phyloP scores from a whole-genome alignment of 768 basidiomycete species.

The Termitomyces sp. region DNA sequence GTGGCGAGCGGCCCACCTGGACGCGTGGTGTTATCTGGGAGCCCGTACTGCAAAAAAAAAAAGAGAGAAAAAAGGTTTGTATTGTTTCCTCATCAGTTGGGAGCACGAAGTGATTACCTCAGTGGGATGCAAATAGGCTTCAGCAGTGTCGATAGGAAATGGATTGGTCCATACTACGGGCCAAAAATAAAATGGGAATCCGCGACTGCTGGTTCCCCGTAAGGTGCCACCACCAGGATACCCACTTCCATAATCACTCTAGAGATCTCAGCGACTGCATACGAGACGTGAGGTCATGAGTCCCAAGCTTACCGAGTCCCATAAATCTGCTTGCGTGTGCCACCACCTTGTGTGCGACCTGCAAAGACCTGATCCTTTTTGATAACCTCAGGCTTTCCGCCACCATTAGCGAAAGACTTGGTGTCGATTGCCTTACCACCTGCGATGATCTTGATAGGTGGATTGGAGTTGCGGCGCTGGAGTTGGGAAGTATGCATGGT shows the following conservation, averaged over 20 bases:
- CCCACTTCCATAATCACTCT: constrained; percentile 9
- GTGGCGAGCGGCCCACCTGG: constrained; percentile 7
- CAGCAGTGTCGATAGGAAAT: not conserved
- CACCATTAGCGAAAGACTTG: not conserved
- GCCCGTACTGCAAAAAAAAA: constrained; percentile 2
- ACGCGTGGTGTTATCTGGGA: constrained; percentile 4
- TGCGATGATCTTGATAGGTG: not conserved
- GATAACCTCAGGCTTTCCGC: constrained; percentile 3
- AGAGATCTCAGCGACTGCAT: not conserved
- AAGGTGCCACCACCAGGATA: constrained; percentile 1
- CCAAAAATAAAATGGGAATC: constrained; percentile 13
- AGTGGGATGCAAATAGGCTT: constrained; percentile 3
- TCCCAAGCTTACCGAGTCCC: constrained; percentile 1
- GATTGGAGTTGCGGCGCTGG: not conserved
- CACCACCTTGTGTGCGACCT: constrained; percentile 9
- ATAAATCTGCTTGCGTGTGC: constrained; percentile 1
- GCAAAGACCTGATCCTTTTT: constrained; percentile 1
- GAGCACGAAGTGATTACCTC: not conserved
- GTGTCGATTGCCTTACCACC: not conserved
- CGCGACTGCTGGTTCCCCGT: constrained; percentile 4
- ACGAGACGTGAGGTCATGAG: too few species aligned
- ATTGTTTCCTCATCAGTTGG: not conserved
- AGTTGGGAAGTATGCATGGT: not conserved
- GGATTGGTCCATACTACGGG: constrained; percentile 3
- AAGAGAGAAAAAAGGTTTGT: not conserved